A percentile compares a stretch with the other conserved stretches of the same genome.
Conservation (phyloP, 1,284 basidiomycete species). For the Trichosporon asahii region DNA sequence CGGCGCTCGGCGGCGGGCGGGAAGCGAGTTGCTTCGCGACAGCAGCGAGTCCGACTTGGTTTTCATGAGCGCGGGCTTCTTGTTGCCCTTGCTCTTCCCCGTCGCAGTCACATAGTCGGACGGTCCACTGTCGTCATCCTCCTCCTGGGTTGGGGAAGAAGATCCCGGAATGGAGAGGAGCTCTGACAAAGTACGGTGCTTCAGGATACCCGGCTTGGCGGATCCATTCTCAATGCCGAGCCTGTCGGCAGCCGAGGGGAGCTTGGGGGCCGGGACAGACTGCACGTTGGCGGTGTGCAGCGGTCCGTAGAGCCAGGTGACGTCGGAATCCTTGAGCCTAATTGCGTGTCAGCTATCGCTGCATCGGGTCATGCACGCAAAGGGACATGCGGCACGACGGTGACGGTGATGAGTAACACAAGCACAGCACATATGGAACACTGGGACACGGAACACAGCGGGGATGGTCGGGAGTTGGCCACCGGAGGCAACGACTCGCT, state of each 20-base stretch:
- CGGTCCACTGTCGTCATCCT: not conserved
- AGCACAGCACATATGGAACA: slow-evolving; percentile 12
- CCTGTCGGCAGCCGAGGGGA: slow-evolving; percentile 57
- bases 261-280: slow-evolving; percentile 57
- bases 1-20: slow-evolving; percentile 39
- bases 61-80: slow-evolving; percentile 39
- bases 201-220: slow-evolving; percentile 79
- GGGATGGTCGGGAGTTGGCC: not conserved
- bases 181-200: slow-evolving; percentile 89
- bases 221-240: slow-evolving; percentile 54
- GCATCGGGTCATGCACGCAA: slow-evolving; percentile 3
- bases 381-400: not conserved
- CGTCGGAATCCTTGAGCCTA: slow-evolving; percentile 99
- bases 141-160: slow-evolving; percentile 57
- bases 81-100: slow-evolving; percentile 1
- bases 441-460: not conserved
- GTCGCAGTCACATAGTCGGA: not conserved
- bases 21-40: slow-evolving; percentile 28
- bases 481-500: slow-evolving; percentile 8
- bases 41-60: slow-evolving; percentile 82
- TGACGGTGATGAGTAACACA: slow-evolving; percentile 9
- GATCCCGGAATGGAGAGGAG: slow-evolving; percentile 64
- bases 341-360: slow-evolving; percentile 26
- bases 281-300: slow-evolving; percentile 80
- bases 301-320: slow-evolving; percentile 98